phyloP scores from a whole-genome alignment of 2,329 filamentous ascomycete genomes.

The Aspergillus sergii region DNA sequence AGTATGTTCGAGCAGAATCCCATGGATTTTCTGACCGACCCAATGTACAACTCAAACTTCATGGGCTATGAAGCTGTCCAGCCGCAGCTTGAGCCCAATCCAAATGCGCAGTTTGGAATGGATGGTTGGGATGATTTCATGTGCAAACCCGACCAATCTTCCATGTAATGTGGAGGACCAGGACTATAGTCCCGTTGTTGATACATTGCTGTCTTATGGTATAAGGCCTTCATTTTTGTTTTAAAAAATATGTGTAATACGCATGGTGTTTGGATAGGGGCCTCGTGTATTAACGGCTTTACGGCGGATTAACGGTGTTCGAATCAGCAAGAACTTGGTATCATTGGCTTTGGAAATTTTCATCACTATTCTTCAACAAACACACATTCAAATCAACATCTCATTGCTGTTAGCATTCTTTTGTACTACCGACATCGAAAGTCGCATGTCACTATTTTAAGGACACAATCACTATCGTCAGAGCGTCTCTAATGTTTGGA shows the following conservation, averaged over 20 bases:
- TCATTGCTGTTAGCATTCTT: neutral
- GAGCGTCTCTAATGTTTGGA: neutral
- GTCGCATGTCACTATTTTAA: neutral
- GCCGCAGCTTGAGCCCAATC: neutral
- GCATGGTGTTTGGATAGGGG: neutral
- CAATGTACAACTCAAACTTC: neutral
- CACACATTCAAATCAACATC: neutral
- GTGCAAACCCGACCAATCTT: neutral
- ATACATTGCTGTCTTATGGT: neutral
- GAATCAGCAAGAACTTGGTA: neutral
- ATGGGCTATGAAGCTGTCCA: neutral
- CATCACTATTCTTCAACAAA: neutral
- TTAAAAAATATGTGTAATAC: neutral
- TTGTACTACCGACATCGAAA: neutral
- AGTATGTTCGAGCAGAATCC: constrained; percentile 4
- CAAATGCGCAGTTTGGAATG: neutral
- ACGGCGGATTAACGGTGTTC: neutral
- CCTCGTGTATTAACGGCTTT: neutral
- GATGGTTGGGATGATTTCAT: neutral
- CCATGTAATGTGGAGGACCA: neutral
- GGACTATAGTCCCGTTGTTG: neutral
- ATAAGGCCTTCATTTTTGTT: neutral
- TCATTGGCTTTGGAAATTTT: neutral
- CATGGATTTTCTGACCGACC: neutral
- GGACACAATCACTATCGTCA: neutral